Evolutionary conservation across 148 eudicot species (phyloP), one percentile per base, ranked within the genome.

Genomic region (Drosera capensis): DNA sequence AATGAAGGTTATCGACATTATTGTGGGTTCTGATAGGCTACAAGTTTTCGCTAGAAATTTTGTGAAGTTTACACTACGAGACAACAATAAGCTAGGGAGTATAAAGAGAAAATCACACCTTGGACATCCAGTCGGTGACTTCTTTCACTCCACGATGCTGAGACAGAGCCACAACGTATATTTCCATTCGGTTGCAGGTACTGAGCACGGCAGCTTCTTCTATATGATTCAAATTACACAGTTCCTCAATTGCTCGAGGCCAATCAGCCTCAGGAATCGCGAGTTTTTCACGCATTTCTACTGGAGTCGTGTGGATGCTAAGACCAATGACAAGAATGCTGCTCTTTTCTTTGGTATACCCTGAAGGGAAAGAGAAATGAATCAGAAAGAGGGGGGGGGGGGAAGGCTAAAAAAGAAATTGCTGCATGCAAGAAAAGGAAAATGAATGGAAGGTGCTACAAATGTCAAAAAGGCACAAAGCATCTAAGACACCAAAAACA

Each of bases 201-300:
- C 94, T 83, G 18, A 88, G 82, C 34, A 88, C 96, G 23, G 96
- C 94, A 43, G 96, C 96, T 50, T 88, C 96, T 72, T 88, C 96
- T 38, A 88, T 83, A 43, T 88, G 96, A 65, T 88, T 88, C 49
- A 88, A 65, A 48, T 73, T 67, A 46, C 96, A 88, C 7, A 88
- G 64, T 59, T 88, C 96, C 29, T 71, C 71, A 16, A 88, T 88
- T 22, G 96, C 96, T 38, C 86, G 67, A 19, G 92, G 96, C 96
- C 96, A 88, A 55, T 88, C 96, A 17, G 96, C 94, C 71, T 88
- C 96, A 8, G 96, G 96, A 67, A 88, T 71, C n/a, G 94, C 96
- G 54, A 88, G 94, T 57, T 88, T 88, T 65, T 88, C 96, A 28
- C 96, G 83, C 73, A 77, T 75, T 56, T 88, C 94, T 8, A 88